Evolutionary conservation across 108 stramenopile genomes (phyloP), one percentile per base, ranked within the genome.

Genomic region (Asterionellopsis glacialis): DNA sequence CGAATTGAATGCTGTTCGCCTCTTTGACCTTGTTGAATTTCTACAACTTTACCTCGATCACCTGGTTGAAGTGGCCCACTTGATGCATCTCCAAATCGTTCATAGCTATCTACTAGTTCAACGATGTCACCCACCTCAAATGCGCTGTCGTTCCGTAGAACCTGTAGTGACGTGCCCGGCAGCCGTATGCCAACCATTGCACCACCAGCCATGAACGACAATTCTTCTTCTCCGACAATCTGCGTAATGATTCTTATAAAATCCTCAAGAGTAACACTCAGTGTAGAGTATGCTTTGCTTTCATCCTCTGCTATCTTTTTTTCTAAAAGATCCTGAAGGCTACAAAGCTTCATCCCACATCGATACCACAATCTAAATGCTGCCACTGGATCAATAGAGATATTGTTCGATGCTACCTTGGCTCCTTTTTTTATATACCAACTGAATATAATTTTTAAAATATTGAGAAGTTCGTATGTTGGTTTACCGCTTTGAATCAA

Each of bases 311-410:
- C 43, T 23, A 33, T 33, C 33, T 27, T 51, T n/a, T 51, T 26
- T 21, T 41, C 45, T 13, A 59, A 10, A 28, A 73, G 4, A 13
- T 67, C 63, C 18, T 55, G 51, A 33, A 80, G 43, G 45, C 51
- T 47, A 11, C 51, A 55, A 12, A 80, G 61, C 23, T 45, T 50
- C 27, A 80, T 40, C 1, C 79, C 79, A 45, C 71, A 73, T 43
- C 72, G 63, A 65, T 80, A 80, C 74, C 74, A 80, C 7, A 80
- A 68, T 6, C 79, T 67, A 18, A 65, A 41, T 21, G 79, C 79
- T 51, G 59, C 67, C 0, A 67, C 49, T 28, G 57, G 38, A 14
- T 18, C 45, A 12, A 79, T 44, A 23, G 25, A 14, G 16, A 16
- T 12, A 12, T 19, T 1, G 3, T 9, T 11, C 23, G 19, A 10